Base-by-base conservation (phyloP, 2,329 filamentous ascomycete species). In the Camptophora hylomeconis region DNA sequence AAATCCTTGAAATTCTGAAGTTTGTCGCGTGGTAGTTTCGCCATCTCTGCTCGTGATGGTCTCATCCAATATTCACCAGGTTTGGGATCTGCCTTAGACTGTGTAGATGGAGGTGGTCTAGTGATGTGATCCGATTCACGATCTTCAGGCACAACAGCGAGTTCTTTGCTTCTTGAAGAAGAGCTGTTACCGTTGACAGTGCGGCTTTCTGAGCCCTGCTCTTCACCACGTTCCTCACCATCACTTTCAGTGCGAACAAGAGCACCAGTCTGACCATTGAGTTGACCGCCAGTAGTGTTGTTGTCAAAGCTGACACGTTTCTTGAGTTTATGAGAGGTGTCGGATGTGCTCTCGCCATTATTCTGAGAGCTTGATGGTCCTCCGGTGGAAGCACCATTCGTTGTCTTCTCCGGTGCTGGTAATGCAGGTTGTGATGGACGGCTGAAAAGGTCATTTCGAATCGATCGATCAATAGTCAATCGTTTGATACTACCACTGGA, bases 301-400 rank as follows among this genome's bases (percentile, higher is more conserved):
- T 75, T 74, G 48, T 93, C 84, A 45, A 95, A 98, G 58, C 84
- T 94, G 29, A 98, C 89, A 30, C 80, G 75, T 63, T 93, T 94
- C 40, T 77, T 76, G 21, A 80, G 56, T 26, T 60, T 56, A 15
- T 9, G 24, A 16, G 29, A 8, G 9, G 22, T 20, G 23, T 32
- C 14, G 36, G 33, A 10, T 37, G 30, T 5, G n/a, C n/a, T n/a
- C n/a, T n/a, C n/a, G n/a, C n/a, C n/a, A n/a, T n/a, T n/a, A n/a
- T n/a, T n/a, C n/a, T n/a, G n/a, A n/a, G n/a, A n/a, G n/a, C n/a
- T n/a, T n/a, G n/a, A n/a, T n/a, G n/a, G n/a, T n/a, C n/a, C n/a
- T n/a, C n/a, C n/a, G n/a, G n/a, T n/a, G n/a, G n/a, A n/a, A 5
- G 20, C 19, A 7, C 32, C 32, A 28, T 36, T 36, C 5, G 29